phyloP scores from a whole-genome alignment of 2,329 filamentous ascomycete genomes.

The Diplodia mutila region DNA sequence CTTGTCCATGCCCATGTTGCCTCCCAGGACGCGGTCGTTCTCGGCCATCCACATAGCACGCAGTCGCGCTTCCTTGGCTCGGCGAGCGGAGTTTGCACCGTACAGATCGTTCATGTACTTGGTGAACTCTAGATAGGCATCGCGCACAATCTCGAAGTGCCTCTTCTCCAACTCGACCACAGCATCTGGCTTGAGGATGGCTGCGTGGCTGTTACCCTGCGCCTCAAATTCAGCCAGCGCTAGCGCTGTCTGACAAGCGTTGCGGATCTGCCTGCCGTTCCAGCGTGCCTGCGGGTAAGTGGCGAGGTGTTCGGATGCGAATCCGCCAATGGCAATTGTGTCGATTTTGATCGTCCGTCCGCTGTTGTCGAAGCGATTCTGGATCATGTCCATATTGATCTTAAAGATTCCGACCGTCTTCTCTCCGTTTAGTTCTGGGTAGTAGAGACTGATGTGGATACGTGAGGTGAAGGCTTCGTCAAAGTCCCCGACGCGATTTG shows the following conservation, averaged over 20 bases:
- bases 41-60: background rate
- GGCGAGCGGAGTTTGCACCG: background rate
- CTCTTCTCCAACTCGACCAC: background rate
- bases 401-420: background rate
- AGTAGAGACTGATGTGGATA: constrained; percentile 37
- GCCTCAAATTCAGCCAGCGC: background rate
- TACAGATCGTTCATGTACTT: background rate
- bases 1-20: background rate
- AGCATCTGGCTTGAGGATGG: background rate
- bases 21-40: background rate
- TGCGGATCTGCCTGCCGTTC: background rate
- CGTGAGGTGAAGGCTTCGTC: constrained; percentile 28
- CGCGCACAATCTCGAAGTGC: background rate
- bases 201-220: background rate
- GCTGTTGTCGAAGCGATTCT: background rate
- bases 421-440: constrained; percentile 40
- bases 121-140: background rate
- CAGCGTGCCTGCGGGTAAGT: background rate
- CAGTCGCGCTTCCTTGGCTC: background rate
- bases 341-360: background rate
- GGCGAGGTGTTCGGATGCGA: background rate
- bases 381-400: background rate
- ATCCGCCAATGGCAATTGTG: background rate
- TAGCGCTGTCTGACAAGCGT: background rate
- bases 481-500: constrained; percentile 39